Base-by-base conservation (phyloP, 805 yeast species). In the Yarrowia keelungensis region DNA sequence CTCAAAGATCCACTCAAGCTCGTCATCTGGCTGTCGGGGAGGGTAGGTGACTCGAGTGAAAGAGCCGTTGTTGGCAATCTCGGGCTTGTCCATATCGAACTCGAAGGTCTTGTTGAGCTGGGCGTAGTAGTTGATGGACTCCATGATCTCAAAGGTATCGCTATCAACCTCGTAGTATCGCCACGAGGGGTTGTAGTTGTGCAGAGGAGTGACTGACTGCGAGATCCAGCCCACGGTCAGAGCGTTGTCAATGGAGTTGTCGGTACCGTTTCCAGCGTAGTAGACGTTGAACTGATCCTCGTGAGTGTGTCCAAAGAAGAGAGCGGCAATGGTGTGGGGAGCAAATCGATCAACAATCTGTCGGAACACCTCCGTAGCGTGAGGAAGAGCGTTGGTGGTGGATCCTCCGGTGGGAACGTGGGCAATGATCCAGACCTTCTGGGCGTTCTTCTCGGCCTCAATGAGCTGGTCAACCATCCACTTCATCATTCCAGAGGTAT, bases 221-320 rank as follows among this genome's bases (percentile, higher is more conserved):
- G 85, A 82, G 69, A 88, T 82, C 87, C 89, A 88, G 1, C 89
- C 88, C 78, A 85, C 82, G 72, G 83, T 83, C 43, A 87, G 72
- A 4, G 85, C 87, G 46, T 79, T 79, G 5, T 81, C 67, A 11
- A 62, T 47, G 56, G 43, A 43, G 81, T 77, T 80, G 70, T 77
- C 78, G n/a, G 78, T 73, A 36, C 83, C 84, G 72, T 82, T 82
- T 32, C 82, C 78, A 2, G 83, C 83, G 73, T 87, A 88, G 56
- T 86, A 77, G 7, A 89, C 79, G 68, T 84, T 82, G 79, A 88
- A 88, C 76, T 88, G 89, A 76, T 89, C 93, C 71, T 80, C 79
- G 73, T 89, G 92, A 5, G 90, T 87, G 74, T 88, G 91, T 35
- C 92, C 93, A 75, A 83, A 87, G 80, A 89, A 89, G 39, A 87